Percentiles rank a stretch among this genome's conserved stretches.
Conservation (phyloP, 345 rosid genomes). For the Lepidium africanum region DNA sequence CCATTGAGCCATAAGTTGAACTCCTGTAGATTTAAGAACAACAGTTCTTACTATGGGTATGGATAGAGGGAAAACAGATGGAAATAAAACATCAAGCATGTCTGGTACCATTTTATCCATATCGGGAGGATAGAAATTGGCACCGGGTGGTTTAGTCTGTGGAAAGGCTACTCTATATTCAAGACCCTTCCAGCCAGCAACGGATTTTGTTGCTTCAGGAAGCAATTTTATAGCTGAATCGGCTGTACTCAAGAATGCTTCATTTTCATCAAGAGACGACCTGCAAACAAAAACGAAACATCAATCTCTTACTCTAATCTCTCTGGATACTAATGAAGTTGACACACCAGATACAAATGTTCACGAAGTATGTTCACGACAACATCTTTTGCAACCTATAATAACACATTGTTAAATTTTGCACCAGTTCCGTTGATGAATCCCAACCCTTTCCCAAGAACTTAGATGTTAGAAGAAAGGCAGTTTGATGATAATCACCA, state of each 20-base stretch:
- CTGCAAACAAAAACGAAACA: slow-evolving; percentile 34
- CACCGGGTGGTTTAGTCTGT: slow-evolving; percentile 71
- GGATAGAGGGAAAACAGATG: neutral
- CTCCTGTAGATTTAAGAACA: slow-evolving; percentile 45
- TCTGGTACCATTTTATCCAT: slow-evolving; percentile 78
- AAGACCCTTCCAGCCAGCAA: slow-evolving; percentile 86
- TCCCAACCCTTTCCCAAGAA: neutral
- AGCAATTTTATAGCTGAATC: slow-evolving; percentile 76
- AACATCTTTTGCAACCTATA: neutral
- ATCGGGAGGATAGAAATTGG: slow-evolving; percentile 94
- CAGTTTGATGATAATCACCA: slow-evolving; percentile 41
- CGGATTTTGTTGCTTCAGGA: slow-evolving; percentile 56
- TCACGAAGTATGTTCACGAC: neutral
- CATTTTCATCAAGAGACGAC: slow-evolving; percentile 89
- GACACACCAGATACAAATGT: neutral
- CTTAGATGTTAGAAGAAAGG: slow-evolving; percentile 4
- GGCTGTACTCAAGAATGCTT: slow-evolving; percentile 76
- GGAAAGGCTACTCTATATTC: slow-evolving; percentile 86
- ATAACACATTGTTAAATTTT: neutral
- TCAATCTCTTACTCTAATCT: neutral
- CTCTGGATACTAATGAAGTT: neutral
- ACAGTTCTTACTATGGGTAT: neutral
- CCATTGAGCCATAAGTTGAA: slow-evolving; percentile 58
- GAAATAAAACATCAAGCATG: neutral
- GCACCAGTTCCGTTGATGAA: neutral